phyloP scores from a whole-genome alignment of 305 asterid genomes.

The Plantago coronopus region DNA sequence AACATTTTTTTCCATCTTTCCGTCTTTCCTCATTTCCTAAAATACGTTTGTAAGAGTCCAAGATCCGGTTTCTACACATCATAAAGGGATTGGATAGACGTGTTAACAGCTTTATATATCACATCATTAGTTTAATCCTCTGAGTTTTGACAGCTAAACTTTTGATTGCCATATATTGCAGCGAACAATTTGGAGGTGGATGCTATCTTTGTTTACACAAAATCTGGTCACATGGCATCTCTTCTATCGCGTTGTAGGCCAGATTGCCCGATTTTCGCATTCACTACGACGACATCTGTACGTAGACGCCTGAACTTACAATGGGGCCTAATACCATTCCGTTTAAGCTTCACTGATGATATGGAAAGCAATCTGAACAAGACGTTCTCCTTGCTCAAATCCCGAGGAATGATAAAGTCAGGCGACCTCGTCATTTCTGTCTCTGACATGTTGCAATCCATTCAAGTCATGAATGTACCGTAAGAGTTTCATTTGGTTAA shows the following conservation, averaged over 20 bases:
- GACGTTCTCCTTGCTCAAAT: constrained; percentile 81
- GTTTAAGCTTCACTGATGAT: constrained; percentile 84
- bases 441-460: constrained; percentile 90
- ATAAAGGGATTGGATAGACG: too few species aligned
- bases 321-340: constrained; percentile 97
- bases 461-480: constrained; percentile 97
- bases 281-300: constrained; percentile 74
- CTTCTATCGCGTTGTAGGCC: constrained; percentile 94
- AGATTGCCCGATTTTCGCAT: constrained; percentile 98
- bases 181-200: constrained; percentile 92
- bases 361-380: constrained; percentile 95
- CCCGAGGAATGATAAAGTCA: constrained; percentile 89
- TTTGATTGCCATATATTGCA: constrained; percentile 30
- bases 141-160: constrained; percentile 21
- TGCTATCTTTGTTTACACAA: constrained; percentile 91
- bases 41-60: too few species aligned
- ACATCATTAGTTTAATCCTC: too few species aligned
- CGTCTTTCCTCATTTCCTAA: too few species aligned
- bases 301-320: constrained; percentile 93
- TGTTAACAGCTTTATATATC: too few species aligned
- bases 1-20: constrained; percentile 4
- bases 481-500: constrained; percentile 26
- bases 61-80: too few species aligned
- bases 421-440: constrained; percentile 94
- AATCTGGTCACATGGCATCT: constrained; percentile 93